Base-by-base conservation (phyloP, 2,329 filamentous ascomycete genomes). In the Sporothrix euskadiensis region DNA sequence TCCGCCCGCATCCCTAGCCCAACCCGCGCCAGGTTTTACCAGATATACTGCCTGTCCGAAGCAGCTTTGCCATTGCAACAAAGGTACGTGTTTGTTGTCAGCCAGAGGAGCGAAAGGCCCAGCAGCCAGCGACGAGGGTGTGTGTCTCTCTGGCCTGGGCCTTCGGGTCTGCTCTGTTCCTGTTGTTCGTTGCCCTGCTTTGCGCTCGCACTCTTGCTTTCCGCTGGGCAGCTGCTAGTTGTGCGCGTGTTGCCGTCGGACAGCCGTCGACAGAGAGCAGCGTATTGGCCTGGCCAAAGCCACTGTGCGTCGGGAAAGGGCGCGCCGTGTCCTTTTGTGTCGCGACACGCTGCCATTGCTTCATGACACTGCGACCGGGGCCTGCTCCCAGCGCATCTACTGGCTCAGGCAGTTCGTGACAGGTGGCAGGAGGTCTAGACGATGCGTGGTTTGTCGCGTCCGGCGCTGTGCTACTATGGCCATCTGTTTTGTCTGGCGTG, bases 1-100 rank as follows among this genome's bases (percentile, higher is more conserved):
- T 35, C 61, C 66, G 22, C 74, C 75, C 74, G 75, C 75, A 74
- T 74, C 74, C 16, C 71, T 75, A 75, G 73, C 35, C 71, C 74
- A 63, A 59, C 56, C 73, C 49, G 22, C 68, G 59, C 63, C 72
- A 71, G 57, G 49, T 68, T 68, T n/a, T n/a, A n/a, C 47, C 30
- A 49, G 52, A 71, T 57, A 44, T 35, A 19, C 30, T 16, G 41
- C 19, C 44, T 49, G 41, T 65, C 72, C 41, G 49, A 32, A 22
- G 4, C 12, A 49, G 52, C 32, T 30, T 61, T 63, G 30, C 22
- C n/a, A 44, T 72, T 63, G 32, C 68, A 56, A 59, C 63, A 56
- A 56, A 52, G 68, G 57, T 63, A 71, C 70, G 69, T 61, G 35
- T 71, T 39, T 69, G n/a, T n/a, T 19, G 47, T 49, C 66, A 19